These are phyloP conservation scores for Geranium incanum DNA, from an alignment of 441 rosid species.

Conservation along the genomic window DNA sequence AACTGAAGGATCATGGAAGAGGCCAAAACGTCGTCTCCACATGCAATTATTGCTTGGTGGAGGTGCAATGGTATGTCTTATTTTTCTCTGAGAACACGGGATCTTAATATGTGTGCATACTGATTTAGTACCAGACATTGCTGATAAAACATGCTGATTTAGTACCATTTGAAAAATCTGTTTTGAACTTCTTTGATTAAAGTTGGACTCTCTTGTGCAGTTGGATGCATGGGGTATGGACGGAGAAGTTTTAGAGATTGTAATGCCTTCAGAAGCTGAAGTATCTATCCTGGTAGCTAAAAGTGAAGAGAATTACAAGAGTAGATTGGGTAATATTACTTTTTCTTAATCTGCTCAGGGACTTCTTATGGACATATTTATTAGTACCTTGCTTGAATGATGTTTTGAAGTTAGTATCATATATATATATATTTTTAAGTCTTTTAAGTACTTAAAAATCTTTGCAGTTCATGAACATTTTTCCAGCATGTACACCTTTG, in stretches of 20 bases:
- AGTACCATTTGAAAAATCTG: conserved; percentile 1
- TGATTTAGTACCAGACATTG: not conserved
- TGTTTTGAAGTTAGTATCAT: not conserved
- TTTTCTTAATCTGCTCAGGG: not conserved
- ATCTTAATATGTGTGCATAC: not conserved
- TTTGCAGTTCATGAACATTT: not conserved
- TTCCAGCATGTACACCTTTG: not conserved
- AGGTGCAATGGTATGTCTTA: conserved; percentile 59
- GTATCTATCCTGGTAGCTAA: conserved; percentile 37
- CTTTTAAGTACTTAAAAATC: not conserved
- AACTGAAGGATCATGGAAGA: conserved; percentile 81
- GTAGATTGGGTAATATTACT: conserved; percentile 48
- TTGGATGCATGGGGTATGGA: conserved; percentile 82
- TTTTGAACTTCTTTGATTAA: conserved; percentile 10
- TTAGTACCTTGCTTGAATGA: not conserved
- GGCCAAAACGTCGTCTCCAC: conserved; percentile 76
- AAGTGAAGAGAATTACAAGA: conserved; percentile 41
- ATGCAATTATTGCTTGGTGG: conserved; percentile 72
- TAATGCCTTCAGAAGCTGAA: conserved; percentile 50
- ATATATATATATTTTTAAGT: not conserved
- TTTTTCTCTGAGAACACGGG: conserved; percentile 11
- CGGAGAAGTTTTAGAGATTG: conserved; percentile 62
- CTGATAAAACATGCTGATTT: not conserved
- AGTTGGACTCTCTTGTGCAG: conserved; percentile 34
- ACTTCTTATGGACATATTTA: not conserved